These are phyloP conservation scores for Citrus unshiu DNA, from an alignment of 345 rosid species.

Conservation along the genomic window DNA sequence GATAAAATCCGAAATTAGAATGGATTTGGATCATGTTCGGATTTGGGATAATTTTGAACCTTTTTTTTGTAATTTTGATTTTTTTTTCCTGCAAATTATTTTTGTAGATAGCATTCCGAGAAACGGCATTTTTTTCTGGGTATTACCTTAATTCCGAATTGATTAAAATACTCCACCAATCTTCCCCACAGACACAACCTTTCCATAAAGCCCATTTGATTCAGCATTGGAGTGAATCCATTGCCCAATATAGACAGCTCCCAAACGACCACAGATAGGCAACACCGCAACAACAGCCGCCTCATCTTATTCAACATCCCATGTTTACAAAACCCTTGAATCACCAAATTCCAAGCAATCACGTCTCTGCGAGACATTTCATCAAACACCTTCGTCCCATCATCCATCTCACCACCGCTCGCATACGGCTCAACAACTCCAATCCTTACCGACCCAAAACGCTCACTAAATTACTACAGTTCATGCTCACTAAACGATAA, in stretches of 20 bases:
- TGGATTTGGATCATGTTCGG: too few relatives aligned
- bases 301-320: constrained; percentile 61
- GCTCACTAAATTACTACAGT: constrained; percentile 6
- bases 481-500: too few relatives aligned
- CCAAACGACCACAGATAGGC: constrained; percentile 61
- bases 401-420: constrained; percentile 39
- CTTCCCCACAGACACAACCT: constrained; percentile 48
- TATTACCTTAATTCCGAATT: constrained; percentile 52
- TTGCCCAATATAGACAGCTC: constrained; percentile 43
- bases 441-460: constrained; percentile 44
- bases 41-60: too few relatives aligned
- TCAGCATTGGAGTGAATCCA: constrained; percentile 52
- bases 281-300: constrained; percentile 54
- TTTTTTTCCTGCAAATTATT: too few relatives aligned
- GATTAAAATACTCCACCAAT: constrained; percentile 50
- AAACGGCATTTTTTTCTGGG: constrained; percentile 41
- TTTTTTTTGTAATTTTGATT: too few relatives aligned
- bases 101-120: constrained; percentile 52
- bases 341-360: constrained; percentile 63
- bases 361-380: constrained; percentile 50
- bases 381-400: constrained; percentile 52
- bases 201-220: constrained; percentile 32
- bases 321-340: constrained; percentile 18
- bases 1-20: too few relatives aligned
- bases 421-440: constrained; percentile 57